Percentiles rank a stretch among this genome's conserved stretches.
phyloP scores from a whole-genome alignment of 148 eudicot genomes.

The Vaccinium macrocarpon region DNA sequence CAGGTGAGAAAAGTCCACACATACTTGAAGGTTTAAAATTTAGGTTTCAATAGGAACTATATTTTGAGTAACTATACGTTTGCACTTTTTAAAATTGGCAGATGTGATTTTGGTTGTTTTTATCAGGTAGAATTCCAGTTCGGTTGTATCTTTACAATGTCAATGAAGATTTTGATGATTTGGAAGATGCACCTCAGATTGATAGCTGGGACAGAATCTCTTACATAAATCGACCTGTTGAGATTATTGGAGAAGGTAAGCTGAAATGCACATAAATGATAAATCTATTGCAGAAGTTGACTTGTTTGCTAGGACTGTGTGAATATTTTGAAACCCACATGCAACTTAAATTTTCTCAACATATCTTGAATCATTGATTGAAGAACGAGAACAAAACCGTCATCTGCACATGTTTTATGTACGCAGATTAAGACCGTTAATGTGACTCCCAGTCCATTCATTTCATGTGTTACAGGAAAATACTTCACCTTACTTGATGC shows the following conservation, averaged over 20 bases:
- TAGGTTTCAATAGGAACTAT: neutral
- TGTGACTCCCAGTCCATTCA: neutral
- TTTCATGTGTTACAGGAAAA: constrained; percentile 47
- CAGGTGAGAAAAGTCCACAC: constrained; percentile 45
- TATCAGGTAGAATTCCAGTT: constrained; percentile 84
- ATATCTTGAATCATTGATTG: neutral
- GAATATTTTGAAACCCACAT: neutral
- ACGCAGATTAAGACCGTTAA: neutral
- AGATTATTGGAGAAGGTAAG: constrained; percentile 64
- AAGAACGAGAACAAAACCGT: neutral
- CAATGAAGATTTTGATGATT: constrained; percentile 55
- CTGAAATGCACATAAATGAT: neutral
- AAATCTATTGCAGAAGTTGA: neutral
- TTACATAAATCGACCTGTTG: constrained; percentile 83
- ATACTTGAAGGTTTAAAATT: neutral
- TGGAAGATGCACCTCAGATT: constrained; percentile 61
- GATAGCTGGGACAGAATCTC: constrained; percentile 85
- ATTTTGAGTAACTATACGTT: neutral
- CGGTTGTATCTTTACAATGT: constrained; percentile 68
- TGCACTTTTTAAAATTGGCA: neutral
- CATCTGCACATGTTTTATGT: too few species aligned
- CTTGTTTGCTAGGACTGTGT: neutral
- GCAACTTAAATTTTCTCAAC: neutral
- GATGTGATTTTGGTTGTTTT: neutral
- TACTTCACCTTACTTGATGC: constrained; percentile 72